Evolutionary conservation across 805 yeast genomes (phyloP).

Genomic region (Blastobotrys robertii): DNA sequence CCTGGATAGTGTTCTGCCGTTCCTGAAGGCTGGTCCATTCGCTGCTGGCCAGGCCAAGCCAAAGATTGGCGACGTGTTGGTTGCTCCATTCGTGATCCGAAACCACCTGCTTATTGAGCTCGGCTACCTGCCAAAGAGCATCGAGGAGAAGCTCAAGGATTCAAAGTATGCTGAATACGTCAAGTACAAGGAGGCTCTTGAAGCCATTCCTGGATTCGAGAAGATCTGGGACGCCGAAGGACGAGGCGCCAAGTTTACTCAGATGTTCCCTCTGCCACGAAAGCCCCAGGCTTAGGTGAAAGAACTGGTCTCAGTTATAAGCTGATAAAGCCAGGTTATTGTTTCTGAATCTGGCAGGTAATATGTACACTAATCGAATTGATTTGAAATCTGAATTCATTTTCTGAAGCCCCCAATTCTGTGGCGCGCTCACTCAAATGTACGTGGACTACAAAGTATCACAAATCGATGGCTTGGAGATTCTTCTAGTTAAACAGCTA

Average conservation of each 20-base stretch:
- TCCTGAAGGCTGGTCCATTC: conserved; percentile 8
- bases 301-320: no score
- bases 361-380: no score
- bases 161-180: conserved; percentile 16
- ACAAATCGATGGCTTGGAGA: no score
- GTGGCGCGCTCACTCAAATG: neutral
- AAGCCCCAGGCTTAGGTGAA: no score
- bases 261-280: no score
- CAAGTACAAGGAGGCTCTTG: conserved; percentile 13
- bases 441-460: no score
- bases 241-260: no score
- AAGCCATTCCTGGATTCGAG: conserved; percentile 15
- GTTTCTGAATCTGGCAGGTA: no score
- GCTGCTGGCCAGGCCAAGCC: conserved; percentile 11
- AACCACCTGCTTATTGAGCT: conserved; percentile 8
- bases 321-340: no score
- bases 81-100: conserved; percentile 18
- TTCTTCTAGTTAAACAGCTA: no score
- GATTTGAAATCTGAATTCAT: no score
- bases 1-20: conserved; percentile 14
- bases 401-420: no score
- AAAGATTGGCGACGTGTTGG: conserved; percentile 16
- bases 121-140: conserved; percentile 7
- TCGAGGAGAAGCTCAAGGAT: conserved; percentile 8
- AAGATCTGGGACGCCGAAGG: conserved; percentile 11